These are phyloP conservation scores for Eucalyptus shirleyi DNA, from an alignment of 345 rosid species.

Conservation along the genomic window DNA sequence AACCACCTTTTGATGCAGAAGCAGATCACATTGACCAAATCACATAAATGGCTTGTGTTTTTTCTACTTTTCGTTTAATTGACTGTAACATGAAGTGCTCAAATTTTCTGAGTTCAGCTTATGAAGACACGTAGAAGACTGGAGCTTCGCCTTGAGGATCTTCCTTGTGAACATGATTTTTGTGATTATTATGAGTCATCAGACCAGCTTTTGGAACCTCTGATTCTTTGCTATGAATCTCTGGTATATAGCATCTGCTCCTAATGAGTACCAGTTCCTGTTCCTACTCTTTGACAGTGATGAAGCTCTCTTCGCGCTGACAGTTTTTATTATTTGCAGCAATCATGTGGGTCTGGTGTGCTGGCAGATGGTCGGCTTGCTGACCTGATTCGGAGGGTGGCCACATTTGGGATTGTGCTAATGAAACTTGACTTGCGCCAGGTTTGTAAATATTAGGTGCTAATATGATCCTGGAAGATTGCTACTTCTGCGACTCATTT, in stretches of 20 bases:
- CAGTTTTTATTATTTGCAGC: conserved; percentile 23
- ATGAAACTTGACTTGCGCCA: conserved; percentile 98
- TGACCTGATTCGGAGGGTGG: conserved; percentile 86
- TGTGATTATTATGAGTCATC: conserved; percentile 71
- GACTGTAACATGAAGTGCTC: background rate
- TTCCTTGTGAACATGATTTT: conserved; percentile 81
- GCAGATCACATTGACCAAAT: background rate
- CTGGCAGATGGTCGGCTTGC: conserved; percentile 91
- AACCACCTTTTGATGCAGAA: background rate
- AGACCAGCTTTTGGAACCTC: conserved; percentile 74
- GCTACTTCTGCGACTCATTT: background rate
- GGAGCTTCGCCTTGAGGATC: conserved; percentile 87
- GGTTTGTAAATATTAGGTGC: conserved; percentile 19
- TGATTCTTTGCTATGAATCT: conserved; percentile 84
- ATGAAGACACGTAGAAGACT: conserved; percentile 63
- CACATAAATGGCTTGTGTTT: background rate
- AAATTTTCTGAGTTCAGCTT: conserved; percentile 40
- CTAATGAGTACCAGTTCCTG: background rate
- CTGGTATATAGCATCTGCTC: conserved; percentile 24
- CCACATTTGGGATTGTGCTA: conserved; percentile 83
- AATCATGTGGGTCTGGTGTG: conserved; percentile 77
- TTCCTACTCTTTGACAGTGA: background rate
- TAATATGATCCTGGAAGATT: background rate
- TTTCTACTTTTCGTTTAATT: background rate
- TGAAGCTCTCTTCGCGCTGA: background rate